Percentiles rank a stretch among this genome's conserved stretches.
Evolutionary conservation across 1,284 basidiomycete genomes (phyloP).

Genomic region (Trametes sp.): DNA sequence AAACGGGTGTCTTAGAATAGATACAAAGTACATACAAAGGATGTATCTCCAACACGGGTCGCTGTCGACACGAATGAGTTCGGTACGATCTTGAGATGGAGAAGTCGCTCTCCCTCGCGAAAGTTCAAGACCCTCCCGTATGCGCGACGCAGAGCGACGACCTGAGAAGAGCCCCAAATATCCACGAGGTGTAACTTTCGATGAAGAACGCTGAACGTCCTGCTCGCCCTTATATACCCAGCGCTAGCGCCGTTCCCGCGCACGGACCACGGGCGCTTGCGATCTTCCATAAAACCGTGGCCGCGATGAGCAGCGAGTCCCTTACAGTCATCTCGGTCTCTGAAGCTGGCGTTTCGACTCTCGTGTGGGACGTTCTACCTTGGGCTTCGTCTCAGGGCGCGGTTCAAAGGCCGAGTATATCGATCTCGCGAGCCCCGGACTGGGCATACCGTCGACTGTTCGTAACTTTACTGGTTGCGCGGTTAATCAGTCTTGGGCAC

Average conservation of each 20-base stretch:
- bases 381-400: constrained; percentile 22
- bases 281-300: constrained; percentile 36
- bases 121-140: constrained; percentile 59
- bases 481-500: constrained; percentile 78
- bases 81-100: constrained; percentile 58
- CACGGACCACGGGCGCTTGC: constrained; percentile 59
- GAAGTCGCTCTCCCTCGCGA: constrained; percentile 54
- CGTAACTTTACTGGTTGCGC: constrained; percentile 53
- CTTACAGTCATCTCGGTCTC: constrained; percentile 70
- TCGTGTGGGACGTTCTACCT: constrained; percentile 25
- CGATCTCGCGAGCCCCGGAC: constrained; percentile 49
- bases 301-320: constrained; percentile 36
- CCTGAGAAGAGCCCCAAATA: constrained; percentile 65
- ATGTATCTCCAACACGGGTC: constrained; percentile 67
- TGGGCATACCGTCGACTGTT: constrained; percentile 74
- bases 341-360: constrained; percentile 43
- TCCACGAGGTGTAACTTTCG: constrained; percentile 77
- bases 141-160: constrained; percentile 27
- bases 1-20: not conserved
- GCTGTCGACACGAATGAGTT: constrained; percentile 46
- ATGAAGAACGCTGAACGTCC: constrained; percentile 34
- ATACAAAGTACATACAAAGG: constrained; percentile 8
- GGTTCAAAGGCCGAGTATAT: constrained; percentile 43
- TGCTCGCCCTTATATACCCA: constrained; percentile 9
- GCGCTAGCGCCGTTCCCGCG: constrained; percentile 43